Percentiles rank a stretch among this genome's conserved stretches.
phyloP scores from a whole-genome alignment of 169 alveolate genomes.

The Eimeria praecox region DNA sequence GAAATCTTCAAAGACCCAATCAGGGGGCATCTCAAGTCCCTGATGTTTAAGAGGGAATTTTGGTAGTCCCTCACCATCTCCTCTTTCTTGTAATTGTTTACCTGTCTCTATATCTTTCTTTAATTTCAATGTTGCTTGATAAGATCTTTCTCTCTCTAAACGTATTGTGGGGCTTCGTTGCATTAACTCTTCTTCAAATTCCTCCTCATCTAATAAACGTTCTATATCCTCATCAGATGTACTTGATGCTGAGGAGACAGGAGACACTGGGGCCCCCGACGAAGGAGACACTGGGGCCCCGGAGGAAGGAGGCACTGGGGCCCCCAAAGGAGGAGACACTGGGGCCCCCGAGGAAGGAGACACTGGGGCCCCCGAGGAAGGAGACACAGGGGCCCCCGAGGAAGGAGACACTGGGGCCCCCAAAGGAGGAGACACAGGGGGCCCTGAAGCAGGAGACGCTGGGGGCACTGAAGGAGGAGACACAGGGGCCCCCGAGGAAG shows the following conservation, averaged over 20 bases:
- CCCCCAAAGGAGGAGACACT: too few relatives aligned
- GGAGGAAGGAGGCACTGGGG: neutral
- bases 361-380: neutral
- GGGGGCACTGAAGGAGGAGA: neutral
- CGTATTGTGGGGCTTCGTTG: constrained; percentile 60
- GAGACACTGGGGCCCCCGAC: neutral
- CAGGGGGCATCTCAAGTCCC: constrained; percentile 66
- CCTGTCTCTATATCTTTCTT: constrained; percentile 29
- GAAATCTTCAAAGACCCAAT: constrained; percentile 76
- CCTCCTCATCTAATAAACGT: constrained; percentile 77
- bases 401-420: neutral
- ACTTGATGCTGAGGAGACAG: neutral
- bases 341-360: neutral
- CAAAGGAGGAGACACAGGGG: neutral
- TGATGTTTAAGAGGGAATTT: constrained; percentile 42
- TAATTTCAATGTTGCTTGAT: constrained; percentile 36
- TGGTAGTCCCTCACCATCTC: constrained; percentile 74
- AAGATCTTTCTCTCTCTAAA: constrained; percentile 60
- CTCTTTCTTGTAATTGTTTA: constrained; percentile 48
- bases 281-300: constrained; percentile 11
- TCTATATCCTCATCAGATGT: neutral
- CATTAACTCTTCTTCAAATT: constrained; percentile 63
- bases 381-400: neutral
- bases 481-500: neutral
- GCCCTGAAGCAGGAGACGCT: neutral